Evolutionary conservation across 306 rosid genomes (phyloP), one percentile per base, ranked within the genome.

Genomic region (Inga oerstediana): DNA sequence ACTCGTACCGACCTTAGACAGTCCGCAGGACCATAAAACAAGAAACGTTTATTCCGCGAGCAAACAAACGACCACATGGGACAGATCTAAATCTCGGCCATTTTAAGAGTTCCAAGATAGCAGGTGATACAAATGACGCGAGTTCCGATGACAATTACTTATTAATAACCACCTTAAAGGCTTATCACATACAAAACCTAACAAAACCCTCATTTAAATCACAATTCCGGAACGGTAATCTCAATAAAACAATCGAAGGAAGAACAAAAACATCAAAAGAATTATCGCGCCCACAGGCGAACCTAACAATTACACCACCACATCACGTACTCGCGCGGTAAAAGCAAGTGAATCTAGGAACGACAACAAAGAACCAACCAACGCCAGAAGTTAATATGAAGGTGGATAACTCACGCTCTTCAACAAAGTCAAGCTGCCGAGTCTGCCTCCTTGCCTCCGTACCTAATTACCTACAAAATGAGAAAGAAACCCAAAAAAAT

Each of bases 51-150:
- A 56, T 77, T 37, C 41, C 58, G 19, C 37, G 15, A 7, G 22
- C 78, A 41, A 58, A 58, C 19, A 14, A 62, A 22, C 41, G 72
- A 34, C 76, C 19, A 51, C 77, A 83, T 67, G 39, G 22, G 30
- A 79, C 83, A 89, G 92, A 87, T 87, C 91, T 85, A 78, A 66
- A 74, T 61, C 30, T 32, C 17, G 49, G 10, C 62, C 22, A 22
- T 19, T 48, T 17, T 11, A 39, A 39, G 41, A 17, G 5, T 66
- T 10, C 68, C 49, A 37, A 79, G 32, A 67, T 7, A 66, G 74
- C 82, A 34, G 39, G 69, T 13, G 41, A 51, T 43, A 45, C 45
- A 32, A 45, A 6, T 46, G 20, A 78, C 61, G 45, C 54, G n/a
- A 78, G 48, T 30, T 78, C 62, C 41, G 12, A 56, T 12, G n/a